Conservation (phyloP, 139 green algal genomes). For the Tetratostichococcus sp. region DNA sequence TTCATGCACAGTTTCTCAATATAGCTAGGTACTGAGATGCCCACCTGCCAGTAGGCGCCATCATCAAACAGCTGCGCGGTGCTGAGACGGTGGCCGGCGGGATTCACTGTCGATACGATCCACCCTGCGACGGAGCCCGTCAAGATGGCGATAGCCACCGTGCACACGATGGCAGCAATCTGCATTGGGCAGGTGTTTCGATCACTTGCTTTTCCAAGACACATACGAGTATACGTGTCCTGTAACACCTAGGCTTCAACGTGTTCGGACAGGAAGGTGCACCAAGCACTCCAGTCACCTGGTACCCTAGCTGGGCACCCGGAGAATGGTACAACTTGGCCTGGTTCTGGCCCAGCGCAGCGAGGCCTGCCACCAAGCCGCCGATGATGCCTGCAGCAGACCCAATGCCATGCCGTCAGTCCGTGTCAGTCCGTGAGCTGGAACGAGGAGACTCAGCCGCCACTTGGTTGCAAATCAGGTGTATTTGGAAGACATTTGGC, state of each 20-base stretch:
- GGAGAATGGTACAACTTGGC: not conserved
- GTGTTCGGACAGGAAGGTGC: slow-evolving; percentile 13
- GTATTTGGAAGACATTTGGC: too few relatives aligned
- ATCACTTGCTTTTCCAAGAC: not conserved
- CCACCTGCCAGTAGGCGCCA: slow-evolving; percentile 18
- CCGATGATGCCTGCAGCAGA: slow-evolving; percentile 15
- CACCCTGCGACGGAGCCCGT: slow-evolving; percentile 1
- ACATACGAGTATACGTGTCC: too few relatives aligned
- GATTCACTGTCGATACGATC: slow-evolving; percentile 9
- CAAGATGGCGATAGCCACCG: slow-evolving; percentile 10
- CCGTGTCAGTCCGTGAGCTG: too few relatives aligned
- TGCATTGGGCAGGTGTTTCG: slow-evolving; percentile 15
- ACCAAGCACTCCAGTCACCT: not conserved
- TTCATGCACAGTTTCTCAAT: not conserved
- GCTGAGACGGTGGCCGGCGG: not conserved
- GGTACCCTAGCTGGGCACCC: not conserved
- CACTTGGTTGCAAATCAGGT: too few relatives aligned
- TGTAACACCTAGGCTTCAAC: not conserved
- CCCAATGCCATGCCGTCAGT: too few relatives aligned
- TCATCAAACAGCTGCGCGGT: slow-evolving; percentile 30
- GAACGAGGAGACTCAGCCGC: too few relatives aligned
- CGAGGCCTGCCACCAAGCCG: slow-evolving; percentile 30
- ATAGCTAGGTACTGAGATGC: too few relatives aligned
- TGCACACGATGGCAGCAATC: slow-evolving; percentile 22
- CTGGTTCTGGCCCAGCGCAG: not conserved